Evolutionary conservation across 768 basidiomycete species (phyloP).

Genomic region (Rickenella mellea): DNA sequence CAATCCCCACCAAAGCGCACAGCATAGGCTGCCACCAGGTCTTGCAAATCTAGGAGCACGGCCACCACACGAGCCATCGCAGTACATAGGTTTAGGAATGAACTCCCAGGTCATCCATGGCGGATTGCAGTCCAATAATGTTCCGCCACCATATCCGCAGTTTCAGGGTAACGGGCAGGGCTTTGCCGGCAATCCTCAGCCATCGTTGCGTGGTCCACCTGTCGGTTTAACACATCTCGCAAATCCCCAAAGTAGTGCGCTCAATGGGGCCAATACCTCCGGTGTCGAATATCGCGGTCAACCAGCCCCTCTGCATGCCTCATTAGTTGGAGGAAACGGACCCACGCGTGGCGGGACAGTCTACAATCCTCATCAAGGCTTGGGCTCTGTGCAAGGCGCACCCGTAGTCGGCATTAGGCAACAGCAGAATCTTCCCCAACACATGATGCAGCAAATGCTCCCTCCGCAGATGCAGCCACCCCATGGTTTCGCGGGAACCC

Average conservation of each 20-base stretch:
- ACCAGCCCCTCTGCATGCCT: background rate
- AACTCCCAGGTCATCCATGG: conserved; percentile 36
- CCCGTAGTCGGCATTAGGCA: conserved; percentile 41
- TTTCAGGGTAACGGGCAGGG: conserved; percentile 13
- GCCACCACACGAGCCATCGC: conserved; percentile 70
- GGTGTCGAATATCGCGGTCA: background rate
- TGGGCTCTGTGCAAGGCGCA: conserved; percentile 9
- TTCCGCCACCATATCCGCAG: conserved; percentile 22
- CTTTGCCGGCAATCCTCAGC: conserved; percentile 19
- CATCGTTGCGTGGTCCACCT: conserved; percentile 37
- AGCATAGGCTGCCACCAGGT: conserved; percentile 68
- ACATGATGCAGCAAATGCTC: conserved; percentile 39
- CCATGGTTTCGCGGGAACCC: conserved; percentile 43
- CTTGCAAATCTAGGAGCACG: conserved; percentile 76
- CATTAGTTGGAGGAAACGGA: no score
- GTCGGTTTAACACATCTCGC: no score
- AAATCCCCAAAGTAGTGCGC: background rate
- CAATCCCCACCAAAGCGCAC: conserved; percentile 32
- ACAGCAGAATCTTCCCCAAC: conserved; percentile 36
- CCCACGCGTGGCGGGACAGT: background rate
- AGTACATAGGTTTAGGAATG: conserved; percentile 33
- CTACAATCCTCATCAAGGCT: background rate
- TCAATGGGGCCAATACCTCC: background rate
- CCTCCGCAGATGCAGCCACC: conserved; percentile 57
- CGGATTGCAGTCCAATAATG: conserved; percentile 45